Conservation (phyloP, 2,329 filamentous ascomycete genomes). For the Colletotrichum karsti region DNA sequence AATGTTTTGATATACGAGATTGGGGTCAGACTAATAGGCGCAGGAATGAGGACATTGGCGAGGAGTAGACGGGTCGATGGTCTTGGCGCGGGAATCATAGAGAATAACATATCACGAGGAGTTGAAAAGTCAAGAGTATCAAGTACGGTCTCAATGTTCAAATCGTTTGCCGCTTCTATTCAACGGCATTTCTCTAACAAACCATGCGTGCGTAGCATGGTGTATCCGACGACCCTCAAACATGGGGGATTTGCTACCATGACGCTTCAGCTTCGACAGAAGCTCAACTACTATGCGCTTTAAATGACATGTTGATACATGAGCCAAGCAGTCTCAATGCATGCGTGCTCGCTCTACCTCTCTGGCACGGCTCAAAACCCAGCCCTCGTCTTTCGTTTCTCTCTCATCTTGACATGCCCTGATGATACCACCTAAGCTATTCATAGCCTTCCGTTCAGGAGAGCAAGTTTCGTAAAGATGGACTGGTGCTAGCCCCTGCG, state of each 20-base stretch:
- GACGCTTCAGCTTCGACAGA: not conserved
- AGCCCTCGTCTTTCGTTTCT: not conserved
- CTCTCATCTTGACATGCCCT: not conserved
- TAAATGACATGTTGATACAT: slow-evolving; percentile 3
- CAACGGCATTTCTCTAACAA: slow-evolving; percentile 20
- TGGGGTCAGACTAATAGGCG: not conserved
- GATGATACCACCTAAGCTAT: not conserved
- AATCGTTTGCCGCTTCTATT: slow-evolving; percentile 21
- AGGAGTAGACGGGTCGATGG: slow-evolving; percentile 14
- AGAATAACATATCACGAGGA: not conserved
- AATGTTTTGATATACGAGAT: not conserved
- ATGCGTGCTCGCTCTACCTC: not conserved
- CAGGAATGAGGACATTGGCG: slow-evolving; percentile 28
- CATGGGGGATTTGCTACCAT: not conserved
- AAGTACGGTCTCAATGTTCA: not conserved
- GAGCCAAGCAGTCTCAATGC: not conserved
- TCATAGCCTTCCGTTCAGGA: slow-evolving; percentile 50
- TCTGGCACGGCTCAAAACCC: too few relatives aligned
- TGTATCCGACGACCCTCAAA: not conserved
- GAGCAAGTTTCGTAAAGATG: slow-evolving; percentile 78
- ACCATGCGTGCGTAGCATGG: not conserved
- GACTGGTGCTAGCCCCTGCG: slow-evolving; percentile 77
- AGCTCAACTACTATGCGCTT: not conserved
- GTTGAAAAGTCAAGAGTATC: not conserved
- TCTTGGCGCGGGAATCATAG: not conserved